These are phyloP conservation scores for Trifolium subterraneum DNA, from an alignment of 306 rosid genomes.

Conservation along the genomic window DNA sequence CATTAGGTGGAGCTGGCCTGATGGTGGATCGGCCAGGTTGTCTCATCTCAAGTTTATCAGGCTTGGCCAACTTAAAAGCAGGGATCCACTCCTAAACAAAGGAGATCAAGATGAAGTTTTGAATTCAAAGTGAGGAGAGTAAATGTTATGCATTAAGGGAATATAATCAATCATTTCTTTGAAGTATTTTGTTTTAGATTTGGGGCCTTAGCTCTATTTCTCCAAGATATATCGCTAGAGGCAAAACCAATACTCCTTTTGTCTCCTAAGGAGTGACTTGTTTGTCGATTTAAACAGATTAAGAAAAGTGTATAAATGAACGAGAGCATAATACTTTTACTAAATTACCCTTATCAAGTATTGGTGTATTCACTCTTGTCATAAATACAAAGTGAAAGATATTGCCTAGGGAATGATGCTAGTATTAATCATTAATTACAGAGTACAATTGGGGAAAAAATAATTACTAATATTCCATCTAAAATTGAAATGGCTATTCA, in stretches of 20 bases:
- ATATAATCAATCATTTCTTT: conserved; percentile 4
- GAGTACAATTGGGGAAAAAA: too few species aligned
- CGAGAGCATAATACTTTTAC: too few species aligned
- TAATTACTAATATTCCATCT: too few species aligned
- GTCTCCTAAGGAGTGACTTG: too few species aligned
- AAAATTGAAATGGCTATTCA: too few species aligned
- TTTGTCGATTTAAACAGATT: too few species aligned
- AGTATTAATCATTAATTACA: too few species aligned
- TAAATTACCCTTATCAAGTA: too few species aligned
- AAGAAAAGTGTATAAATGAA: too few species aligned
- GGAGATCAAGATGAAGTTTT: conserved; percentile 33
- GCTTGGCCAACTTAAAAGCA: conserved; percentile 76
- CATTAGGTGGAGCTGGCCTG: conserved; percentile 69
- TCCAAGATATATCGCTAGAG: not conserved
- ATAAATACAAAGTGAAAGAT: too few species aligned
- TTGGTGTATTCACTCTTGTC: too few species aligned
- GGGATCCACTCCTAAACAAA: conserved; percentile 88
- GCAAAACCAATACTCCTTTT: not conserved
- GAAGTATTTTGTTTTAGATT: not conserved
- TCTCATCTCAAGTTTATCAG: conserved; percentile 90
- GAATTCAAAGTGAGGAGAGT: conserved; percentile 13
- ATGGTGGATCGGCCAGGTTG: conserved; percentile 70
- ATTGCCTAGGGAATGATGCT: too few species aligned
- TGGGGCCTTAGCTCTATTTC: not conserved
- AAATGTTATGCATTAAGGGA: not conserved